Evolutionary conservation across 352 stramenopile species (phyloP).

Genomic region (Phytophthora pinifolia): DNA sequence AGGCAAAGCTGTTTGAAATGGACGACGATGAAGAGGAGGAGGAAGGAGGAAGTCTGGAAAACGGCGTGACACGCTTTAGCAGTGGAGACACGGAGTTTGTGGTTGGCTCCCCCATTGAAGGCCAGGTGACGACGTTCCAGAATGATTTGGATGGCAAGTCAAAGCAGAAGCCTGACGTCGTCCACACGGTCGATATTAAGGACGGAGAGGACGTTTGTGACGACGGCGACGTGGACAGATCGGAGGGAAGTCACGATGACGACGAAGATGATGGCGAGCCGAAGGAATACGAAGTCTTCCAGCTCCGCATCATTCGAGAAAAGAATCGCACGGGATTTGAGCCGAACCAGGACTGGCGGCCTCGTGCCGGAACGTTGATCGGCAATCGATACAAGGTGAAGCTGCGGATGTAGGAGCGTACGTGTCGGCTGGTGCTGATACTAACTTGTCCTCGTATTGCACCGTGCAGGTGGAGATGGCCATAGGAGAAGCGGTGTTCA

Average conservation of each 20-base stretch:
- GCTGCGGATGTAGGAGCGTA: too few relatives aligned
- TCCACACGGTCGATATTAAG: slow-evolving; percentile 43
- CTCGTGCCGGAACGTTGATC: slow-evolving; percentile 55
- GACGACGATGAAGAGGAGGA: slow-evolving; percentile 38
- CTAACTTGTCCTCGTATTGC: slow-evolving; percentile 2
- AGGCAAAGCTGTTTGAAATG: slow-evolving; percentile 65
- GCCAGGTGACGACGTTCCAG: slow-evolving; percentile 31
- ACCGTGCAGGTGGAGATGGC: slow-evolving; percentile 54
- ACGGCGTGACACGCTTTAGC: slow-evolving; percentile 18
- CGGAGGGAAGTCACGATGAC: slow-evolving; percentile 39
- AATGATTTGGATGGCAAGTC: slow-evolving; percentile 29
- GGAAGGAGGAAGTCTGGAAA: slow-evolving; percentile 15
- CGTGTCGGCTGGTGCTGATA: background rate
- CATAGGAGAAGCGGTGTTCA: slow-evolving; percentile 86
- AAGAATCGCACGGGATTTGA: slow-evolving; percentile 84
- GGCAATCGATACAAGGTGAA: slow-evolving; percentile 63
- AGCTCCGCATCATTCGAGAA: slow-evolving; percentile 72
- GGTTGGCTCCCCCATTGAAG: slow-evolving; percentile 21
- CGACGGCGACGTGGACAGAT: slow-evolving; percentile 28
- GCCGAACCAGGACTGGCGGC: slow-evolving; percentile 73
- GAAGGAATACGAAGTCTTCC: slow-evolving; percentile 68
- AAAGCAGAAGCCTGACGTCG: slow-evolving; percentile 25
- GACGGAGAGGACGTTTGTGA: slow-evolving; percentile 17
- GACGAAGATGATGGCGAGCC: slow-evolving; percentile 43
- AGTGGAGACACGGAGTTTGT: slow-evolving; percentile 17